These are phyloP conservation scores for Onygenales sp. DNA, from an alignment of 2,329 filamentous ascomycete genomes.

Conservation along the genomic window DNA sequence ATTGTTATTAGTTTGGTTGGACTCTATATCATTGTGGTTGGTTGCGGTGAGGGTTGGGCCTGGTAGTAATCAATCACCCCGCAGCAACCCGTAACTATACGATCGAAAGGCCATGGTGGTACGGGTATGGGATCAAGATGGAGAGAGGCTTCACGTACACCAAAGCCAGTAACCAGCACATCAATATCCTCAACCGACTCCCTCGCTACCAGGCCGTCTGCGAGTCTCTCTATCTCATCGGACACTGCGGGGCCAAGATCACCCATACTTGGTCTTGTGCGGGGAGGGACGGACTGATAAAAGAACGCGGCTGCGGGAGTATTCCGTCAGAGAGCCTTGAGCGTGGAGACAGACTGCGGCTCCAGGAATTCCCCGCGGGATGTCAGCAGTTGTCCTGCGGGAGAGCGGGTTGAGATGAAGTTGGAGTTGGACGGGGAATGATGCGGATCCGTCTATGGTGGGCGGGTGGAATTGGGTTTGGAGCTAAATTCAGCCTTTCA, in stretches of 20 bases:
- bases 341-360: not conserved
- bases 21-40: not conserved
- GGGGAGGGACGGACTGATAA: not conserved
- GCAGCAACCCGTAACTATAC: not conserved
- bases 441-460: not conserved
- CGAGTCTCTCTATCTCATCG: not conserved
- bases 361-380: not conserved
- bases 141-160: conserved; percentile 20
- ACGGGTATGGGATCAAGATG: not conserved
- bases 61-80: not conserved
- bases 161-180: conserved; percentile 39
- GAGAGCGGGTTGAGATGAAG: too few species aligned
- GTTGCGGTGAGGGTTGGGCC: not conserved
- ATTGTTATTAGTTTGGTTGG: not conserved
- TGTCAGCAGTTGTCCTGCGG: too few species aligned
- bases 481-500: too few species aligned
- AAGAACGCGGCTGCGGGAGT: not conserved
- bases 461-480: too few species aligned
- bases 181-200: conserved; percentile 32
- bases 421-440: not conserved
- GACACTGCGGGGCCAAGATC: conserved; percentile 5
- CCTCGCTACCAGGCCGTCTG: conserved; percentile 17
- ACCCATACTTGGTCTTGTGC: not conserved
- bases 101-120: conserved; percentile 4
- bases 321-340: not conserved